These are phyloP conservation scores for Dalbergia cochinchinensis DNA, from an alignment of 306 rosid genomes.

Conservation along the genomic window DNA sequence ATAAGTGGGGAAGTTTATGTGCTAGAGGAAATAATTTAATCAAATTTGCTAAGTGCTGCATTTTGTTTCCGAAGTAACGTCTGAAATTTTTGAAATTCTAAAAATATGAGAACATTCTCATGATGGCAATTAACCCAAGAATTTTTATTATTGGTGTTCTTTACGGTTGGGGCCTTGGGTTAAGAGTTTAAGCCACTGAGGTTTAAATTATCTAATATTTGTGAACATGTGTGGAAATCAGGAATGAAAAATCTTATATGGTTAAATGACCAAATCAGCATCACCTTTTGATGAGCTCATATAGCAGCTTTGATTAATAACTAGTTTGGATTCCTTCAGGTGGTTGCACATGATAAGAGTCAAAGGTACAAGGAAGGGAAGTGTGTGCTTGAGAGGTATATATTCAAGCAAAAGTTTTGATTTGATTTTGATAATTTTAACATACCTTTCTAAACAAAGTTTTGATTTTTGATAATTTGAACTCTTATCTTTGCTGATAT, in stretches of 20 bases:
- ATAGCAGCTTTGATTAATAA: background rate
- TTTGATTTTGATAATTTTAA: too few species aligned
- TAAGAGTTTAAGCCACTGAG: background rate
- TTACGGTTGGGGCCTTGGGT: background rate
- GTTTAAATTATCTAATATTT: background rate
- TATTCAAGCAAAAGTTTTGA: background rate
- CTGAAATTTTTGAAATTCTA: background rate
- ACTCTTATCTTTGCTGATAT: background rate
- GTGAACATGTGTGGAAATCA: background rate
- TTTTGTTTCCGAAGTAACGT: background rate
- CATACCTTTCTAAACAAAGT: too few species aligned
- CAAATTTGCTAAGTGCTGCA: background rate
- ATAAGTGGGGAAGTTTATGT: conserved; percentile 2
- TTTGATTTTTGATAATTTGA: background rate
- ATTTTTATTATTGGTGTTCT: background rate
- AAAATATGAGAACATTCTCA: background rate
- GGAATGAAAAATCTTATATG: background rate
- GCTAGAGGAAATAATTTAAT: background rate
- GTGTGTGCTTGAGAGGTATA: background rate
- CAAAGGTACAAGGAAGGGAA: background rate
- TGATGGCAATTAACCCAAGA: background rate
- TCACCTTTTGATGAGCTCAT: background rate
- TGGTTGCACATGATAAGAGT: background rate
- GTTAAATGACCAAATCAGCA: background rate
- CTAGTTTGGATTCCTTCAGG: conserved; percentile 1